phyloP scores from a whole-genome alignment of 148 eudicot genomes.

The Arctostaphylos glauca region DNA sequence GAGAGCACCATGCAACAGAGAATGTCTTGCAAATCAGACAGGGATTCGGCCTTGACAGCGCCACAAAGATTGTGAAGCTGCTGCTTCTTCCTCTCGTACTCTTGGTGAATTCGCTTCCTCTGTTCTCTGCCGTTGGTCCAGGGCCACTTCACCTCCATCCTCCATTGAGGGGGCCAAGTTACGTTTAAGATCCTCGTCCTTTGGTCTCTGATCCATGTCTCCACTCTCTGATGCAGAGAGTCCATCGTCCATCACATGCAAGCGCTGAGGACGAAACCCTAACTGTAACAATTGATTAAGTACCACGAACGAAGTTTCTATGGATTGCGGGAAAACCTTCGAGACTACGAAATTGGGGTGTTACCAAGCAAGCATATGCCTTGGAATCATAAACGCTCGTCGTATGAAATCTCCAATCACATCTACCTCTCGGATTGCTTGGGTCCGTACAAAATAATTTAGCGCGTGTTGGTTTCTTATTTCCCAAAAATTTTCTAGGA shows the following conservation, averaged over 20 bases:
- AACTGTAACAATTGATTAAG: background rate
- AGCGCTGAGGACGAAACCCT: background rate
- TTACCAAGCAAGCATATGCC: background rate
- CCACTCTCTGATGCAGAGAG: slow-evolving; percentile 59
- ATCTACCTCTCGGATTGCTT: no score
- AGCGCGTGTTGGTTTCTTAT: no score
- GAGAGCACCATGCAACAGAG: slow-evolving; percentile 92
- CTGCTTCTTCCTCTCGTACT: slow-evolving; percentile 59
- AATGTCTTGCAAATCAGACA: slow-evolving; percentile 91
- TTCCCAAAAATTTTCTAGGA: no score
- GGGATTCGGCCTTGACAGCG: slow-evolving; percentile 76
- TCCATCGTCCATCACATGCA: slow-evolving; percentile 54
- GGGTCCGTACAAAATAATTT: no score
- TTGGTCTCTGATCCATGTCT: slow-evolving; percentile 82
- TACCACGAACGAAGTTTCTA: background rate
- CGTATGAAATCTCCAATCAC: background rate
- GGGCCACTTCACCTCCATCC: slow-evolving; percentile 60
- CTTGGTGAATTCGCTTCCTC: slow-evolving; percentile 62
- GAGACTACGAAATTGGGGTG: background rate
- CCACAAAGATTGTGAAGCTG: slow-evolving; percentile 62
- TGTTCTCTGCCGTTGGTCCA: slow-evolving; percentile 68
- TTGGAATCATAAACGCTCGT: background rate
- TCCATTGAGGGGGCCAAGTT: slow-evolving; percentile 68
- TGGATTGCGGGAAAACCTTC: background rate
- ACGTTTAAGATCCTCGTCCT: slow-evolving; percentile 56